Percentiles rank a stretch among this genome's conserved stretches.
phyloP scores from a whole-genome alignment of 148 eudicot species.

The Rhododendron griersonianum region DNA sequence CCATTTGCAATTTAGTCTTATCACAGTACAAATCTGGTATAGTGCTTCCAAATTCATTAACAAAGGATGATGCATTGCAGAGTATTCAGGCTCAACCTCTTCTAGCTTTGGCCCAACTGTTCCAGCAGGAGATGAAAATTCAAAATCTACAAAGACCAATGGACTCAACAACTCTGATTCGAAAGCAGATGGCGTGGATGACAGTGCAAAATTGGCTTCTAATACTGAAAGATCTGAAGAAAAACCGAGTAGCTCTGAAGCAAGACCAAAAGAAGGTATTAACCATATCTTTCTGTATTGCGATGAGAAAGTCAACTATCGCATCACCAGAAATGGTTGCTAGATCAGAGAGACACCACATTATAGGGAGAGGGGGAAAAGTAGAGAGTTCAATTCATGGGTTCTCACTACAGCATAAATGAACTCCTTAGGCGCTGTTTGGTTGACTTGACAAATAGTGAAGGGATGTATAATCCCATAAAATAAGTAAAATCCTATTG shows the following conservation, averaged over 20 bases:
- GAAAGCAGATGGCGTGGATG: slow-evolving; percentile 25
- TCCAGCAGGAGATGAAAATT: slow-evolving; percentile 25
- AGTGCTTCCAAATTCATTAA: neutral
- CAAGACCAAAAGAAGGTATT: slow-evolving; percentile 73
- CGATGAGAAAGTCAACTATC: neutral
- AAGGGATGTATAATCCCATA: neutral
- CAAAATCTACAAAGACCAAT: slow-evolving; percentile 22
- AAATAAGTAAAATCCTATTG: neutral
- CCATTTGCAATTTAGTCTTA: neutral
- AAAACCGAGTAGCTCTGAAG: slow-evolving; percentile 42
- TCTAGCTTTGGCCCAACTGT: slow-evolving; percentile 21
- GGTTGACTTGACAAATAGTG: neutral
- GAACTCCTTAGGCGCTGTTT: neutral
- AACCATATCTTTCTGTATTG: slow-evolving; percentile 2
- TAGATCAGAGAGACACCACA: neutral
- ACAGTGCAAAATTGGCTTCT: slow-evolving; percentile 24
- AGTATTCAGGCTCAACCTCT: slow-evolving; percentile 28
- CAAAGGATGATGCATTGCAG: slow-evolving; percentile 17
- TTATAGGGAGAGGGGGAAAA: neutral
- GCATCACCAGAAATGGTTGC: neutral
- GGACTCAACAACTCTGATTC: slow-evolving; percentile 25
- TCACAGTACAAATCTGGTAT: neutral
- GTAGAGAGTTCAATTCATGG: neutral
- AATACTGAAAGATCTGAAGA: slow-evolving; percentile 39
- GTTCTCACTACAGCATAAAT: neutral